Base-by-base conservation (phyloP, 2,329 filamentous ascomycete genomes). In the Lomentospora prolificans region DNA sequence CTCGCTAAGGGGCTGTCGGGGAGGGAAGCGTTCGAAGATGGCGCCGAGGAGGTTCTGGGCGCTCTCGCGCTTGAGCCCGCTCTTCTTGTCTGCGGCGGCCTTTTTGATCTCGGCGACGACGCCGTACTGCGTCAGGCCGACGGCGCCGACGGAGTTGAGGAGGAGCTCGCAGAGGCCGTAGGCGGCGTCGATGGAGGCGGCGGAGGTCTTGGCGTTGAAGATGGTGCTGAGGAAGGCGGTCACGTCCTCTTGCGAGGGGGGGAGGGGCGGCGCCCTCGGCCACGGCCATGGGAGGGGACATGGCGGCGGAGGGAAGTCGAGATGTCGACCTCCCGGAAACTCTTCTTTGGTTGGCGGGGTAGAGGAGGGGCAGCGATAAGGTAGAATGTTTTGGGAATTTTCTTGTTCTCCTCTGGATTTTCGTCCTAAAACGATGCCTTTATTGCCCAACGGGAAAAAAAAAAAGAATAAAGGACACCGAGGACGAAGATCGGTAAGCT, bases 21-120 rank as follows among this genome's bases (percentile, higher is more conserved):
- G 76, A 50, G 90, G 89, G 66, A 97, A 87, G 41, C 87, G 85
- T 76, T 99, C 94, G 65, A 97, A 92, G 50, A 99, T 77, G 55
- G 95, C 92, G 57, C 95, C 94, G 24, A 97, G 80, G 44, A 95
- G 86, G 70, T 96, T 95, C 83, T 97, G 95, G 61, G 91, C 87
- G 66, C 90, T 90, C 74, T 99, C 94, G 64, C 92, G 82, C 63
- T 82, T 83, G 39, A 86, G 79, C 14, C 86, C 87, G 70, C 85
- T 91, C 79, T 99, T 99, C 84, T 97, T 99, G 74, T 97, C 90
- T 63, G 78, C 75, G 3, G 92, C 90, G 36, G 89, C 89, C 78
- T 95, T 82, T 67, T 77, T 80, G 60, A 82, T 61, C 67, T 81
- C 78, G 63, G 73, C 68, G 27, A 82, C 64, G 61, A 84, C 67